Percentiles rank a stretch among this genome's conserved stretches.
These are phyloP conservation scores for Coniosporium apollinis DNA, from an alignment of 495 filamentous ascomycete species.

Conservation along the genomic window DNA sequence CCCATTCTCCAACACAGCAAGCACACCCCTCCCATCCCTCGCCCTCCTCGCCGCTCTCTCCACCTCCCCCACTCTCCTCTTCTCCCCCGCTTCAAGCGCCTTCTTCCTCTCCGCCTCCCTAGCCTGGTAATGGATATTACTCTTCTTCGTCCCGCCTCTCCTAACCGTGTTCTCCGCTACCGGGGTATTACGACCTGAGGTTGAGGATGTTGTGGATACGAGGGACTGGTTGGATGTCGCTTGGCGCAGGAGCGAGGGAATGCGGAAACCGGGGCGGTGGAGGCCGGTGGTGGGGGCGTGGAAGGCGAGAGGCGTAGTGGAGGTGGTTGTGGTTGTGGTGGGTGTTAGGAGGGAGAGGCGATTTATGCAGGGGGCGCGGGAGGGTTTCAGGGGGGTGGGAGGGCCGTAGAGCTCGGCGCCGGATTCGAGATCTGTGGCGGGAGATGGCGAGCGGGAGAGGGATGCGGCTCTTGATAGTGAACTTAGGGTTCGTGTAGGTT, in stretches of 20 bases:
- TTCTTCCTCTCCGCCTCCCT: conserved; percentile 50
- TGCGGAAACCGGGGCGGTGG: conserved; percentile 38
- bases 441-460: conserved; percentile 8
- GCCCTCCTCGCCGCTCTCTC: conserved; percentile 22
- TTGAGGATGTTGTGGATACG: conserved; percentile 15
- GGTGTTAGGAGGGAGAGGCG: conserved; percentile 57
- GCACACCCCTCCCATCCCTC: conserved; percentile 1
- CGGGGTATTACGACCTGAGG: conserved; percentile 16
- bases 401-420: conserved; percentile 13
- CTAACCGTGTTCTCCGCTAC: conserved; percentile 22
- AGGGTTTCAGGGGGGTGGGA: conserved; percentile 24
- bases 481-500: too few relatives aligned
- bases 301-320: conserved; percentile 17
- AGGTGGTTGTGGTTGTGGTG: conserved; percentile 33
- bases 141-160: conserved; percentile 47
- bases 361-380: conserved; percentile 50
- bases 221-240: conserved; percentile 45
- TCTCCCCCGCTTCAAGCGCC: conserved; percentile 41
- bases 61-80: conserved; percentile 47
- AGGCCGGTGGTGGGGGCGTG: conserved; percentile 12
- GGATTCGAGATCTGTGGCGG: conserved; percentile 19
- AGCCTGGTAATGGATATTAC: conserved; percentile 66
- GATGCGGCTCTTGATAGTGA: too few relatives aligned
- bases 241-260: conserved; percentile 62
- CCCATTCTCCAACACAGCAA: background rate